These are phyloP conservation scores for Phytophthora pseudosyringae DNA, from an alignment of 352 stramenopile genomes.

Conservation along the genomic window DNA sequence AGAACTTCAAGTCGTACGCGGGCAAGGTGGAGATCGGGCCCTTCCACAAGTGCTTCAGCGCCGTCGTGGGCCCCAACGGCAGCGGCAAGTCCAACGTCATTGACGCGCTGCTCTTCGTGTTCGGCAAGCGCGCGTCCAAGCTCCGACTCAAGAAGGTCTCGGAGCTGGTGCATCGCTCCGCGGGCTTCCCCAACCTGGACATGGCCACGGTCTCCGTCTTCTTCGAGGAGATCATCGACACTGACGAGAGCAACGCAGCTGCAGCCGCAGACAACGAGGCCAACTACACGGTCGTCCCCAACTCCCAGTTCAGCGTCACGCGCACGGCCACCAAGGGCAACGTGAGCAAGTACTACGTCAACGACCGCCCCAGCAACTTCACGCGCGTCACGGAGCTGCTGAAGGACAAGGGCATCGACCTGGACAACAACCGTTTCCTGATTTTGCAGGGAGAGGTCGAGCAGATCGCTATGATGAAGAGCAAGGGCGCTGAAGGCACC, in stretches of 20 bases:
- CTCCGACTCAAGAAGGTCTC: conserved; percentile 95
- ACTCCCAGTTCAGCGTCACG: conserved; percentile 93
- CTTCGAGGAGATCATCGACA: conserved; percentile 97
- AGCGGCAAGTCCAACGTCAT: conserved; percentile 99
- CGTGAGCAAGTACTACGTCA: conserved; percentile 97
- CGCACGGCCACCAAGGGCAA: conserved; percentile 95
- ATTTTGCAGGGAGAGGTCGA: conserved; percentile 98
- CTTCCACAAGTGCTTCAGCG: conserved; percentile 99
- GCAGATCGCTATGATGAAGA: conserved; percentile 99
- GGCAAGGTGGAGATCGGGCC: conserved; percentile 96
- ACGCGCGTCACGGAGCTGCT: conserved; percentile 96
- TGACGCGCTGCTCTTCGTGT: conserved; percentile 99
- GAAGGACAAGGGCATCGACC: conserved; percentile 96
- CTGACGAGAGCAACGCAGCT: conserved; percentile 35
- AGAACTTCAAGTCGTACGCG: conserved; percentile 99
- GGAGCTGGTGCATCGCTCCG: conserved; percentile 98
- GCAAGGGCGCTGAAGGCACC: conserved; percentile 92
- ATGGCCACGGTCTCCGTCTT: conserved; percentile 97
- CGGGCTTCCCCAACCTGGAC: conserved; percentile 89
- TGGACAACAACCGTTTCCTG: conserved; percentile 99
- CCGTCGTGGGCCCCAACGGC: conserved; percentile 98
- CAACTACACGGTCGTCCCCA: conserved; percentile 94
- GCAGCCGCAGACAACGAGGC: conserved; percentile 67
- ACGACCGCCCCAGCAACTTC: conserved; percentile 94
- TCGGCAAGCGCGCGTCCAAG: conserved; percentile 99